Evolutionary conservation across 2,329 filamentous ascomycete genomes (phyloP).

Genomic region (Verticillium albo-atrum): DNA sequence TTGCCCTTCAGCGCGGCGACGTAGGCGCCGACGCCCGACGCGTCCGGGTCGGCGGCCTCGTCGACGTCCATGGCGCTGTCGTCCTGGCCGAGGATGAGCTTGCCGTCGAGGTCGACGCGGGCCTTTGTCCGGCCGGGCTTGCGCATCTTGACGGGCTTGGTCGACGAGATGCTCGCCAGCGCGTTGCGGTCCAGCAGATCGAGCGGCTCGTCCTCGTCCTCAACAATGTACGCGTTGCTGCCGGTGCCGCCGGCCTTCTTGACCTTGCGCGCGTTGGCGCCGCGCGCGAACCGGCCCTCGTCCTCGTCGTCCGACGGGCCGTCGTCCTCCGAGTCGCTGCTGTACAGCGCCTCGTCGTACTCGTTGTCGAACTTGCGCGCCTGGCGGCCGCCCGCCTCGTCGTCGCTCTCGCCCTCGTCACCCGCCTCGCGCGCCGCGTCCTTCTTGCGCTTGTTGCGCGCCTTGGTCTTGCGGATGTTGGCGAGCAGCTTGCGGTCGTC

Average conservation of each 20-base stretch:
- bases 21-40: conserved; percentile 62
- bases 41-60: conserved; percentile 41
- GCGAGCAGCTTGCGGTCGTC: conserved; percentile 83
- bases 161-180: conserved; percentile 88
- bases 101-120: conserved; percentile 71
- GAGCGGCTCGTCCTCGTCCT: conserved; percentile 90
- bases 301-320: conserved; percentile 53
- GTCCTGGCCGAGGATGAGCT: conserved; percentile 67
- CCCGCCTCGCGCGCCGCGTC: conserved; percentile 57
- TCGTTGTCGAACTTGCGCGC: conserved; percentile 78
- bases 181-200: conserved; percentile 88
- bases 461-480: conserved; percentile 94
- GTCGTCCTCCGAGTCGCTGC: conserved; percentile 60
- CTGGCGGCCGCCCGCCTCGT: conserved; percentile 37
- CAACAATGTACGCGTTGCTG: conserved; percentile 79
- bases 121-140: conserved; percentile 59
- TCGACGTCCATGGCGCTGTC: conserved; percentile 62
- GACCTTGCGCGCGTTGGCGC: conserved; percentile 34
- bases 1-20: conserved; percentile 65
- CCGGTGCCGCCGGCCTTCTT: conserved; percentile 49
- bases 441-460: conserved; percentile 87
- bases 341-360: conserved; percentile 94
- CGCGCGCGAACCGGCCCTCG: conserved; percentile 33
- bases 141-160: conserved; percentile 67
- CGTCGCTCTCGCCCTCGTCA: conserved; percentile 53